Base-by-base conservation (phyloP, 169 alveolate species). In the Toxoplasma gondii region DNA sequence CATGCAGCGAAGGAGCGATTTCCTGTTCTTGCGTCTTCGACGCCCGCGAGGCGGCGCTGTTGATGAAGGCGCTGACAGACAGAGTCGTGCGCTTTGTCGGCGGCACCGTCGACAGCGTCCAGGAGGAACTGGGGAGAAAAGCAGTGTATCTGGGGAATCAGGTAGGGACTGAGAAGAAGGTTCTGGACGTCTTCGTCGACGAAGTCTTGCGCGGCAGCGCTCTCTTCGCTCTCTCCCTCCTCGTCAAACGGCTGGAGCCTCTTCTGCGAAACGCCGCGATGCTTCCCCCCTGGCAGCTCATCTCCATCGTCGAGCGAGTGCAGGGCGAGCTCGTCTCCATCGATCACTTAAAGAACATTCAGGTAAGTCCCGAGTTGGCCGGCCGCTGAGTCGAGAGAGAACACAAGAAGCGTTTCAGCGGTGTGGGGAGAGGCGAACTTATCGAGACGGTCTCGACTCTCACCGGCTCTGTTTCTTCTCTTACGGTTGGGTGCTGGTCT, bases 271-370 rank as follows among this genome's bases (percentile, higher is more conserved):
- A 93, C 67, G 88, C 96, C 17, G 98, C 98, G 7, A 93, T 88
- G 88, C 94, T 95, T 41, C 98, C 98, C 7, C 97, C 97, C 43
- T 98, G 99, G 98, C 96, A 97, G 43, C 95, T 97, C 83, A 97
- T 98, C 45, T 96, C 98, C 39, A 95, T 97, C 67, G 98, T 97
- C 38, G 96, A 95, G 58, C 90, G 58, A 69, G 96, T 91, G 44
- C 94, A 90, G 93, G 99, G 99, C 2, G 97, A 94, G 41, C 80
- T 97, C 69, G 95, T 93, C 43, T 93, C 95, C 39, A 93, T 95
- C 36, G 94, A 93, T 92, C 91, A 91, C 70, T 91, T 95, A 93
- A 49, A 88, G 67, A 93, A 93, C 34, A 92, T 93, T 34, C 94
- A 92, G 94, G 94, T 83, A 74, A 17, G 43, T 16, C 5, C 31